Evolutionary conservation across 2,329 filamentous ascomycete genomes (phyloP).

Genomic region (Alternaria postmessia): DNA sequence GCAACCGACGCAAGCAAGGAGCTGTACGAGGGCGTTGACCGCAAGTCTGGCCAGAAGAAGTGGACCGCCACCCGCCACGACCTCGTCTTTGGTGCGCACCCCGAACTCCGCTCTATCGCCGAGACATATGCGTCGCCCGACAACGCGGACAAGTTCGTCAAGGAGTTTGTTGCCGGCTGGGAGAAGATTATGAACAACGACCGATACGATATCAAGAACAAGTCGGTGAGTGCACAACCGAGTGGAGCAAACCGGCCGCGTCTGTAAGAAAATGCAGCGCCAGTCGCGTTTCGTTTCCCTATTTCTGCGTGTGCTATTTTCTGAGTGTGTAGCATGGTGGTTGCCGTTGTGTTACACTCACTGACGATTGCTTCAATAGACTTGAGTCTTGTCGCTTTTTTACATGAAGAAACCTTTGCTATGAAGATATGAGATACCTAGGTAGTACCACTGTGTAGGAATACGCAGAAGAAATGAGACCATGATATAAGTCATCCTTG

Average conservation of each 20-base stretch:
- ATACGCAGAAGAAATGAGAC: conserved; percentile 3
- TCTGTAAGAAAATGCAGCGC: conserved; percentile 23
- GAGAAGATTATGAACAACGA: conserved; percentile 78
- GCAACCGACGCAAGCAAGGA: conserved; percentile 60
- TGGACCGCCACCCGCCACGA: conserved; percentile 75
- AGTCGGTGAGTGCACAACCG: conserved; percentile 42
- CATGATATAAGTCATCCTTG: background rate
- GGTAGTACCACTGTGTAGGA: conserved; percentile 9
- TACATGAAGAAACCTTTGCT: conserved; percentile 4
- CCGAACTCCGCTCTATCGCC: conserved; percentile 74
- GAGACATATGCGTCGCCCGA: conserved; percentile 74
- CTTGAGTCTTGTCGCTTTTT: conserved; percentile 13
- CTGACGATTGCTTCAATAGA: conserved; percentile 17
- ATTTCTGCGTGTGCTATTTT: conserved; percentile 2
- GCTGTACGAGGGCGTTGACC: conserved; percentile 69
- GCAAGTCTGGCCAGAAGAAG: conserved; percentile 70
- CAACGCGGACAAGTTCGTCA: conserved; percentile 69
- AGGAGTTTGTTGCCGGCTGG: conserved; percentile 77
- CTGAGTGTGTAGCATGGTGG: conserved; percentile 6
- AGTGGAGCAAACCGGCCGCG: conserved; percentile 36
- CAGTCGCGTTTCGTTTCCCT: background rate
- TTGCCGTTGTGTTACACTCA: conserved; percentile 18
- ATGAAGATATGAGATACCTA: conserved; percentile 13
- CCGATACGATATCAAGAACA: conserved; percentile 65
- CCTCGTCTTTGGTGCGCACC: conserved; percentile 75